A percentile compares a stretch with the other conserved stretches of the same genome.
These are phyloP conservation scores for Polygonum aviculare DNA, from an alignment of 148 eudicot species.

Conservation along the genomic window DNA sequence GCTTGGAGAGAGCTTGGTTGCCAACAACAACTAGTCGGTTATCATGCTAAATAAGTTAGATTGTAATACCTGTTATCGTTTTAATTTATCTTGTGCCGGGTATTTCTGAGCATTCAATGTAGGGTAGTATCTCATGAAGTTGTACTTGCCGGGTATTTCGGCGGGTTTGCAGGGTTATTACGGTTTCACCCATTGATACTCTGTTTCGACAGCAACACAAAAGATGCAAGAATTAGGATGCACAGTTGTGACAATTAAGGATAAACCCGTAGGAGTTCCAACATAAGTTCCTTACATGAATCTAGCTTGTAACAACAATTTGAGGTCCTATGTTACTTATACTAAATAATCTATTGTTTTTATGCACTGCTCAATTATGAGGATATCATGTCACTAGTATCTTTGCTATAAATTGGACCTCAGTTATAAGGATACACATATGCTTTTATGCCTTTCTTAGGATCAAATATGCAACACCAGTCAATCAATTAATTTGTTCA, in stretches of 20 bases:
- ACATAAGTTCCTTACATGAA: conserved; percentile 39
- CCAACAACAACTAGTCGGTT: conserved; percentile 49
- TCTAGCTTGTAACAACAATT: no score
- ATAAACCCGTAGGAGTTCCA: conserved; percentile 76
- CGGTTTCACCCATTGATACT: conserved; percentile 83
- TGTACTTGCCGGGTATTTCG: not conserved
- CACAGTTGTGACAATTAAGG: conserved; percentile 66
- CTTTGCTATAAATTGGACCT: no score
- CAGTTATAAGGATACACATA: no score
- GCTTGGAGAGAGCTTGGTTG: conserved; percentile 94
- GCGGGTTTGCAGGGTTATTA: conserved; percentile 47
- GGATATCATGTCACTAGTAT: no score
- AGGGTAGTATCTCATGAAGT: conserved; percentile 61
- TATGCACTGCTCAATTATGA: no score
- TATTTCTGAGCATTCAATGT: conserved; percentile 90
- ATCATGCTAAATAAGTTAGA: not conserved
- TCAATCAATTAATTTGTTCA: no score
- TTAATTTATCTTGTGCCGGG: conserved; percentile 19
- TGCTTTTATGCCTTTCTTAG: no score
- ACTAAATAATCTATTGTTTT: no score
- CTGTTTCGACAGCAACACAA: conserved; percentile 66
- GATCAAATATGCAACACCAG: no score
- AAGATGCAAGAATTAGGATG: conserved; percentile 84
- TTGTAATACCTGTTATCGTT: not conserved
- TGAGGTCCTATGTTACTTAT: no score